Conservation (phyloP, 2,329 filamentous ascomycete genomes). For the Aspergillus calidoustus region DNA sequence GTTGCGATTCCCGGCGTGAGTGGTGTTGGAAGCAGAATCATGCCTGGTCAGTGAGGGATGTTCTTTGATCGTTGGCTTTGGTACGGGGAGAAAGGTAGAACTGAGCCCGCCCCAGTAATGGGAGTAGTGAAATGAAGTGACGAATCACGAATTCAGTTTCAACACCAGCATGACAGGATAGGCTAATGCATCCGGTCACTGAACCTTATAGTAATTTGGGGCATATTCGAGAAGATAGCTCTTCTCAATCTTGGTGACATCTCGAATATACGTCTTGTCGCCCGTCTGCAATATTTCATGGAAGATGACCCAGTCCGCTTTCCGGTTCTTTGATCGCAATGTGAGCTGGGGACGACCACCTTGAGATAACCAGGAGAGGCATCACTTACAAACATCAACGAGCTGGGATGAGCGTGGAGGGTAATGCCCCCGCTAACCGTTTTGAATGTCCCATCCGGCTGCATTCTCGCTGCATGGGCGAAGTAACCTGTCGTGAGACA, state of each 20-base stretch:
- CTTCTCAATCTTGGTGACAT: slow-evolving; percentile 92
- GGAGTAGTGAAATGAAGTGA: background rate
- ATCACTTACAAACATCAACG: slow-evolving; percentile 76
- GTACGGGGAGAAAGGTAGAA: background rate
- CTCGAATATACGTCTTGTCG: slow-evolving; percentile 85
- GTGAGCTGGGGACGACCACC: slow-evolving; percentile 16
- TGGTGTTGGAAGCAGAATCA: slow-evolving; percentile 43
- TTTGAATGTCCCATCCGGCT: slow-evolving; percentile 85
- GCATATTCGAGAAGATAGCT: slow-evolving; percentile 90
- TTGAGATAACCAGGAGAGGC: background rate
- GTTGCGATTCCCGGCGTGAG: slow-evolving; percentile 51
- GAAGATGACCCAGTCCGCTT: slow-evolving; percentile 95
- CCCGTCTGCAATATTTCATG: slow-evolving; percentile 90
- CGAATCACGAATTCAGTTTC: background rate
- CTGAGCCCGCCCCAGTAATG: background rate
- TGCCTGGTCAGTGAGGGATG: slow-evolving; percentile 47
- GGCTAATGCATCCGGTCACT: slow-evolving; percentile 22
- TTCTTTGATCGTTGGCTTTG: background rate
- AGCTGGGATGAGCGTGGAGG: slow-evolving; percentile 87
- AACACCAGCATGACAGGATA: background rate
- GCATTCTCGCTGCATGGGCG: slow-evolving; percentile 90
- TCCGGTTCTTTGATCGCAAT: slow-evolving; percentile 66
- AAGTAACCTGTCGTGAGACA: slow-evolving; percentile 92
- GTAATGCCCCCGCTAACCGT: slow-evolving; percentile 80
- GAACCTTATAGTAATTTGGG: slow-evolving; percentile 76